Conservation (phyloP, 768 basidiomycete species). For the Serendipita sp. region DNA sequence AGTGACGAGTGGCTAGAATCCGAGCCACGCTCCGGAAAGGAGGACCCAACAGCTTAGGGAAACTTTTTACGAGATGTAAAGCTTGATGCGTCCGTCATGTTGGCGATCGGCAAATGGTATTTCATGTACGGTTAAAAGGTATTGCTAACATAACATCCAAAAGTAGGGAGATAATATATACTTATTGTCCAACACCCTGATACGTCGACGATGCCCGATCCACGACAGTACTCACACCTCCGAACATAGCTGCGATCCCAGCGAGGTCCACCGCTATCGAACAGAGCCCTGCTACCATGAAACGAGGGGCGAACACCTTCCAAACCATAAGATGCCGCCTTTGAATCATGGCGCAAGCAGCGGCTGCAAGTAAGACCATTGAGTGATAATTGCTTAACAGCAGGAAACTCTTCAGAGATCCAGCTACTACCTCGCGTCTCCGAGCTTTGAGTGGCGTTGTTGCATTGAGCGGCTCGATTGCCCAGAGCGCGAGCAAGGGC, state of each 20-base stretch:
- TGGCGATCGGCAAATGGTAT: no score
- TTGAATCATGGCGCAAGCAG: constrained; percentile 56
- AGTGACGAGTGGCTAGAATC: no score
- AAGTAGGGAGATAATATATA: no score
- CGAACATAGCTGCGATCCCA: constrained; percentile 42
- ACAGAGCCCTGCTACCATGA: constrained; percentile 60
- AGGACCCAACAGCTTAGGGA: no score
- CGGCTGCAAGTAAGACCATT: constrained; percentile 47
- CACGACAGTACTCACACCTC: constrained; percentile 37
- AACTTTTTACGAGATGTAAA: no score
- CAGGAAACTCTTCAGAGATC: background rate
- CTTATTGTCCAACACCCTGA: background rate
- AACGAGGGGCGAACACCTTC: constrained; percentile 96
- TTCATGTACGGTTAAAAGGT: no score
- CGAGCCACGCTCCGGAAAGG: no score
- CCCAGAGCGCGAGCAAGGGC: constrained; percentile 72
- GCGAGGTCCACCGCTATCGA: constrained; percentile 58
- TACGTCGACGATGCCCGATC: constrained; percentile 5
- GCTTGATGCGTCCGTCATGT: no score
- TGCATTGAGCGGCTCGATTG: constrained; percentile 44
- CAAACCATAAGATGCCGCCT: constrained; percentile 91
- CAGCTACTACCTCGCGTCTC: background rate
- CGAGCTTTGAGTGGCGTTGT: constrained; percentile 6
- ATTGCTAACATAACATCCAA: no score
- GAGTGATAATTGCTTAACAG: constrained; percentile 36